Evolutionary conservation across 768 basidiomycete genomes (phyloP), one percentile per base, ranked within the genome.

Genomic region (Russula virescens): DNA sequence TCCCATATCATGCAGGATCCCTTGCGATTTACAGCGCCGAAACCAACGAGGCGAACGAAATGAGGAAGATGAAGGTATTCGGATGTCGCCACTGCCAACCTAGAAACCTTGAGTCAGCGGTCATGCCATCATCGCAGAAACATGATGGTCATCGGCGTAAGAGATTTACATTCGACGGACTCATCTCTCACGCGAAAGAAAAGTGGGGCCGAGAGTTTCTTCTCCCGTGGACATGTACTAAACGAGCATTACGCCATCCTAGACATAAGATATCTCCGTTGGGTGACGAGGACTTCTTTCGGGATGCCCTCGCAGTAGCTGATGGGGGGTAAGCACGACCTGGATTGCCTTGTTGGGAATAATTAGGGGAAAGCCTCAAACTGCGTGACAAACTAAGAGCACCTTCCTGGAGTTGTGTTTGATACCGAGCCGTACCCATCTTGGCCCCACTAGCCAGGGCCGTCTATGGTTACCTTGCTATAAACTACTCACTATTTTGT

Each of bases 181-280:
- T 89, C 55, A 74, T 81, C 45, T 87, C 85, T 25, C 88, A 89
- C 65, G 67, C 82, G 61, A 85, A 85, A 68, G 78, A 73, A 65
- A 86, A 82, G 87, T 88, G 64, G 66, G 82, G 70, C 10, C 25
- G 42, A 34, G 46, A 11, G 47, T 14, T 13, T 35, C 45, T 23
- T 34, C 26, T 62, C 38, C 40, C 23, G 35, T 47, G 47, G n/a
- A 45, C 47, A 5, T 52, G 25, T 45, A 14, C 58, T 51, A 21
- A 45, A 26, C 2, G 6, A 13, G 25, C 14, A 19, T 19, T 42
- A 23, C 26, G 7, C 51, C 34, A 25, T 66, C 38, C 58, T 59
- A 87, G 87, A 67, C 86, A 87, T 72, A 72, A 34, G 23, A 69
- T 70, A 45, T 49, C 34, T 28, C 35, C 47, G 40, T 42, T 67